Conservation (phyloP, 2,329 filamentous ascomycete genomes). For the Neurospora sp. region DNA sequence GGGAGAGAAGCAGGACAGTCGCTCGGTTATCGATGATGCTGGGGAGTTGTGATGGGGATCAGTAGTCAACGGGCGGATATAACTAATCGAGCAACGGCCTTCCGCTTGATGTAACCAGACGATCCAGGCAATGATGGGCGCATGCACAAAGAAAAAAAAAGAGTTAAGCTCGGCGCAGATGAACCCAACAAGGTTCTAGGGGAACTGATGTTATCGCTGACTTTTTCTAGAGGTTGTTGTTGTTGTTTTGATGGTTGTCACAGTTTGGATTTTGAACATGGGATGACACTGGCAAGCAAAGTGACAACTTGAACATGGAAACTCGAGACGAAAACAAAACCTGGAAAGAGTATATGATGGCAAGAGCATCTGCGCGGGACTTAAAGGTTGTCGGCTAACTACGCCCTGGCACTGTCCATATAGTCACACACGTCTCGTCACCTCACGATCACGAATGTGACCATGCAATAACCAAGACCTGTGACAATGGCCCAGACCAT, state of each 20-base stretch:
- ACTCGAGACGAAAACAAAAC: not conserved
- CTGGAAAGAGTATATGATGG: not conserved
- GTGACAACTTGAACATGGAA: not conserved
- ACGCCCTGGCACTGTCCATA: not conserved
- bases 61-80: not conserved
- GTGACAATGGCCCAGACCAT: not conserved
- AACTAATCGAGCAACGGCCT: not conserved
- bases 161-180: not conserved
- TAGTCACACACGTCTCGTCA: not conserved
- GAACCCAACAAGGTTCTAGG: not conserved
- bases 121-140: not conserved
- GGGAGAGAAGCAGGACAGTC: not conserved
- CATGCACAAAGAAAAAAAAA: not conserved
- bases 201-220: not conserved
- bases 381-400: not conserved
- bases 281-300: not conserved
- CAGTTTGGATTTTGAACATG: not conserved
- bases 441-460: not conserved
- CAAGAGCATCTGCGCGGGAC: not conserved
- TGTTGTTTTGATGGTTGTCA: not conserved
- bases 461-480: not conserved
- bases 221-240: not conserved
- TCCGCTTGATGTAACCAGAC: not conserved
- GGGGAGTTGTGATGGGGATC: not conserved
- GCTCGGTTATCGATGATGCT: not conserved